phyloP scores from a whole-genome alignment of 371 early-diverging fungal species.

The Nematocida parisii region DNA sequence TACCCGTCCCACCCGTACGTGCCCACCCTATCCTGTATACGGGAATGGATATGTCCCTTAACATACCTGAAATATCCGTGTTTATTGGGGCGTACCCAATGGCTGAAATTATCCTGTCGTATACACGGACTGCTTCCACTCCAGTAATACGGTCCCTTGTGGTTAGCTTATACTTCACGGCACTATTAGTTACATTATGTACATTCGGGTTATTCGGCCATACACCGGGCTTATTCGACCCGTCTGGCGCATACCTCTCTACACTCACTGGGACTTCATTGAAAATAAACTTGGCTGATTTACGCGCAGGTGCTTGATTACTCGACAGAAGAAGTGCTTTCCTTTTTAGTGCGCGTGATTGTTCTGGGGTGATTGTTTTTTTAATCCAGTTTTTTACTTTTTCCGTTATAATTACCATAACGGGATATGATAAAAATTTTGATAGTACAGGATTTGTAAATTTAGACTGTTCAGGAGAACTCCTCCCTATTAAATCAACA shows the following conservation, averaged over 20 bases:
- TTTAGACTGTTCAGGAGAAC: conserved; percentile 13
- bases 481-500: conserved; percentile 42
- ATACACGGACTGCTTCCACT: background rate
- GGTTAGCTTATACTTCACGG: background rate
- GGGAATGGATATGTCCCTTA: conserved; percentile 25
- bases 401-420: background rate
- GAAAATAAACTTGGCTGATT: conserved; percentile 32
- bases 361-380: background rate
- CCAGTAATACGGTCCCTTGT: background rate
- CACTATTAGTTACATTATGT: background rate
- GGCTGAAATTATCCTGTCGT: conserved; percentile 24
- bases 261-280: conserved; percentile 6
- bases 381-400: conserved; percentile 1
- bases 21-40: conserved; percentile 50
- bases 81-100: conserved; percentile 6
- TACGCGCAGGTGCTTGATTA: background rate
- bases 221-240: background rate
- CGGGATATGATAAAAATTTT: conserved; percentile 14
- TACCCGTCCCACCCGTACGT: background rate
- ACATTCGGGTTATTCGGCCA: background rate
- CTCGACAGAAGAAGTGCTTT: background rate
- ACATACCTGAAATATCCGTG: background rate
- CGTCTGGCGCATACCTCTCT: background rate
- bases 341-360: background rate
- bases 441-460: conserved; percentile 48